Evolutionary conservation across 305 asterid genomes (phyloP), one percentile per base, ranked within the genome.

Genomic region (Andrographis paniculata): DNA sequence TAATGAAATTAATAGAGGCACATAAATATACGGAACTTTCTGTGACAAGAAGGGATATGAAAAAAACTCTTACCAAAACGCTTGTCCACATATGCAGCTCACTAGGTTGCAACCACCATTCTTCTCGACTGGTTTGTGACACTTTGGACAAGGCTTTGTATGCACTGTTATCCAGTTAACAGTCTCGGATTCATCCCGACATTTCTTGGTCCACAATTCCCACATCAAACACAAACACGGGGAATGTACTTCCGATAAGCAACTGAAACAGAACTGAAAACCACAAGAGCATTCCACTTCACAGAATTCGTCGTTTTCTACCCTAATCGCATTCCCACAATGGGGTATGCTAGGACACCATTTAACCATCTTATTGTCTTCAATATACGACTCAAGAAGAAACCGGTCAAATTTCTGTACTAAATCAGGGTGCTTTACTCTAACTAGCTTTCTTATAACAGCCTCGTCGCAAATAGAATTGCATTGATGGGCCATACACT

Each of bases 271-370:
- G 64, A 91, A 91, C 69, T 91, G 99, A 33, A 74, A 46, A 53
- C 99, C 94, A 62, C 96, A 91, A 15, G 93, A 80, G 49, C 99
- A 91, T 61, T 91, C 95, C 36, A 91, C 96, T 75, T 91, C 99
- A 54, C 92, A 78, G 33, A 77, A 66, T 55, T 72, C 86, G 68
- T 83, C 94, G 23, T 55, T 62, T 56, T 91, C 95, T 9, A 91
- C 76, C 38, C 96, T 74, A 60, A 91, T 83, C 17, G 99, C 99
- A 42, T 79, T 87, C 61, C 96, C 99, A 68, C 99, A 91, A 58
- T 91, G 96, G 12, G 99, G 99, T 45, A 60, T 48, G 53, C 99
- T 91, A 14, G 96, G 99, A 63, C 96, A 91, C 99, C 99, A 91
- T 63, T 84, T 83, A 33, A 91, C 96, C 96, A 74, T 91, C 66